phyloP scores from a whole-genome alignment of 129 eudicot species.

The Glebionis coronaria region DNA sequence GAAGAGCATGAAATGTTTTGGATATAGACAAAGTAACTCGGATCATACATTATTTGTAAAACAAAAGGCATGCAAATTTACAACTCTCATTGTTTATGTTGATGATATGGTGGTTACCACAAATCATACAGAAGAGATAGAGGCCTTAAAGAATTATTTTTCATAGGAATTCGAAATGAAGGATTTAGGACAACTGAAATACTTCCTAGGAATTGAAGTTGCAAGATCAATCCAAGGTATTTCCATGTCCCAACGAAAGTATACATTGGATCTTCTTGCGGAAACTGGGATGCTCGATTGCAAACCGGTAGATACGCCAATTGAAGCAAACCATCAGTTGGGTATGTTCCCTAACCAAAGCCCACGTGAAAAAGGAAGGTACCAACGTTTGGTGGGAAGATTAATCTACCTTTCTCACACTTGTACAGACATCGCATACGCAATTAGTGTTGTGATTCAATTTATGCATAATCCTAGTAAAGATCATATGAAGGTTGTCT shows the following conservation, averaged over 20 bases:
- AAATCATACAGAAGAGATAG: background rate
- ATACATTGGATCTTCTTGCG: background rate
- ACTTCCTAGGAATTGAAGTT: constrained; percentile 13
- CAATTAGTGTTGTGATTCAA: background rate
- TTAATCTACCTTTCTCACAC: too few relatives aligned
- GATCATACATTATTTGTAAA: constrained; percentile 9
- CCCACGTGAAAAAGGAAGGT: background rate
- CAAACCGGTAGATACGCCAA: background rate
- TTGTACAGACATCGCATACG: background rate
- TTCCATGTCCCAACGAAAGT: constrained; percentile 7
- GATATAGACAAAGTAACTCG: constrained; percentile 5
- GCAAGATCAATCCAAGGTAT: background rate
- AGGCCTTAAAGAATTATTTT: background rate
- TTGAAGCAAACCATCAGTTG: background rate
- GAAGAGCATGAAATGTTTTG: background rate
- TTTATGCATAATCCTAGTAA: constrained; percentile 1
- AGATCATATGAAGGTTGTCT: constrained; percentile 1
- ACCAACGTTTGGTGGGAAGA: constrained; percentile 6
- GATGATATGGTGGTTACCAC: constrained; percentile 14
- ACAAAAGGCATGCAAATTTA: background rate
- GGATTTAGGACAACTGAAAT: constrained; percentile 7
- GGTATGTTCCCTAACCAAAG: background rate
- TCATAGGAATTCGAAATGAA: background rate
- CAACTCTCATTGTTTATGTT: constrained; percentile 6
- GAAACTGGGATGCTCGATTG: constrained; percentile 2